Conservation (phyloP, 2,329 filamentous ascomycete genomes). For the Orbilia oligospora region DNA sequence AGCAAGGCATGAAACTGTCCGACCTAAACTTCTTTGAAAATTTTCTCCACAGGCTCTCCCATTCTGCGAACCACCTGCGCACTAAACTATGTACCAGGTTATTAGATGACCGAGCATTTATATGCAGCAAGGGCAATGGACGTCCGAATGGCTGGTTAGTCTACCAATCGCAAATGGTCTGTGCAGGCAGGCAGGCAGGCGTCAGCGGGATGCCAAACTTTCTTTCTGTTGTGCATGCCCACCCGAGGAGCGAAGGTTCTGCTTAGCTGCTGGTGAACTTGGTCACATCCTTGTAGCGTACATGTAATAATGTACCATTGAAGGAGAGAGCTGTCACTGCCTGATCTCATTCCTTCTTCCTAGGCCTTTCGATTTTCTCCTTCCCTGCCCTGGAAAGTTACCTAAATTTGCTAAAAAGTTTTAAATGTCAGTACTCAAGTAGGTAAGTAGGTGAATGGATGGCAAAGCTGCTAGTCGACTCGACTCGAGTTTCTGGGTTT, state of each 20-base stretch:
- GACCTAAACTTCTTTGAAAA: constrained; percentile 54
- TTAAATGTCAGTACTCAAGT: constrained; percentile 31
- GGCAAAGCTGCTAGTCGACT: too few relatives aligned
- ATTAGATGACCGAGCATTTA: constrained; percentile 38
- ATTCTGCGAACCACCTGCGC: constrained; percentile 42
- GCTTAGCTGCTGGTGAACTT: constrained; percentile 29
- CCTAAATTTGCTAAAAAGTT: constrained; percentile 37
- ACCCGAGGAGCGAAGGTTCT: constrained; percentile 50
- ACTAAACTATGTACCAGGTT: constrained; percentile 1
- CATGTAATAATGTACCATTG: constrained; percentile 42
- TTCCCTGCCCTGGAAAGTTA: constrained; percentile 57
- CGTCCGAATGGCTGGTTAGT: constrained; percentile 32
- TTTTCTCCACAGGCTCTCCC: constrained; percentile 48
- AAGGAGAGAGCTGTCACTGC: constrained; percentile 45
- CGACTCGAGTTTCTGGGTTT: constrained; percentile 8
- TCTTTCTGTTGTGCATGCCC: constrained; percentile 59
- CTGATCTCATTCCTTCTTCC: constrained; percentile 43
- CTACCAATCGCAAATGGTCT: constrained; percentile 59
- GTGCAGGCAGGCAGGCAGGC: constrained; percentile 60
- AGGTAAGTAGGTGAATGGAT: neutral
- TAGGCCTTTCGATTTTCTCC: too few relatives aligned
- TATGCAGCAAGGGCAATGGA: constrained; percentile 53
- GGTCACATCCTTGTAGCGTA: constrained; percentile 55
- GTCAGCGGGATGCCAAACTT: constrained; percentile 60
- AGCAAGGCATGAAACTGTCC: constrained; percentile 60